These are phyloP conservation scores for Rhododendron molle DNA, from an alignment of 148 eudicot genomes.

Conservation along the genomic window DNA sequence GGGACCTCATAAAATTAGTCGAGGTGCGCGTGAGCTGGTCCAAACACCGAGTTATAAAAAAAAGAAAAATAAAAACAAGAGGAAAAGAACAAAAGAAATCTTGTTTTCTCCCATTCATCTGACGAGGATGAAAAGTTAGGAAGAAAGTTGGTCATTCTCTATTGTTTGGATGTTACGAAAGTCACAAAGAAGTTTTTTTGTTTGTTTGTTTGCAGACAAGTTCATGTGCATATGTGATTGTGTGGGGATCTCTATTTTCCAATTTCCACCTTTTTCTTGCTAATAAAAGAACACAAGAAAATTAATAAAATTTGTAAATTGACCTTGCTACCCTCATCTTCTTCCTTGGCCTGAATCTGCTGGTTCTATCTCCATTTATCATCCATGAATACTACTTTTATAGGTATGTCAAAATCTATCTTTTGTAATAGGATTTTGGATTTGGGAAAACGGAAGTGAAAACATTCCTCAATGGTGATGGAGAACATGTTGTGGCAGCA, in stretches of 20 bases:
- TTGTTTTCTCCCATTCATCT: not conserved
- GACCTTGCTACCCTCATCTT: not conserved
- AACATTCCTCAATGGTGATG: not conserved
- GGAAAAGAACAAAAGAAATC: not conserved
- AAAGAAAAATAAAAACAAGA: too few relatives aligned
- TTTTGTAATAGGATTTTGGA: not conserved
- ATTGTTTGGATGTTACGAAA: not conserved
- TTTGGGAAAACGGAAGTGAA: not conserved
- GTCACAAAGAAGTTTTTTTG: not conserved
- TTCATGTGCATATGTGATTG: not conserved
- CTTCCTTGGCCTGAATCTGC: not conserved
- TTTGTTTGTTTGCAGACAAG: not conserved
- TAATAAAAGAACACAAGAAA: too few relatives aligned
- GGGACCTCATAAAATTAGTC: too few relatives aligned
- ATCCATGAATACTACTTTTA: not conserved
- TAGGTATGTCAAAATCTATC: not conserved
- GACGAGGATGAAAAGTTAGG: not conserved
- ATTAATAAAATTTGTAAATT: not conserved
- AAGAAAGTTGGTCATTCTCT: not conserved
- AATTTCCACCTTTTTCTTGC: not conserved
- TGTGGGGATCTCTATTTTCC: not conserved
- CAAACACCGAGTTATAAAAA: too few relatives aligned
- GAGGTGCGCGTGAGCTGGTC: too few relatives aligned
- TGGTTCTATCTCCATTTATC: not conserved
- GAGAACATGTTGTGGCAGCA: not conserved